Base-by-base conservation (phyloP, 2,329 filamentous ascomycete species). In the Grosmannia penicillata region DNA sequence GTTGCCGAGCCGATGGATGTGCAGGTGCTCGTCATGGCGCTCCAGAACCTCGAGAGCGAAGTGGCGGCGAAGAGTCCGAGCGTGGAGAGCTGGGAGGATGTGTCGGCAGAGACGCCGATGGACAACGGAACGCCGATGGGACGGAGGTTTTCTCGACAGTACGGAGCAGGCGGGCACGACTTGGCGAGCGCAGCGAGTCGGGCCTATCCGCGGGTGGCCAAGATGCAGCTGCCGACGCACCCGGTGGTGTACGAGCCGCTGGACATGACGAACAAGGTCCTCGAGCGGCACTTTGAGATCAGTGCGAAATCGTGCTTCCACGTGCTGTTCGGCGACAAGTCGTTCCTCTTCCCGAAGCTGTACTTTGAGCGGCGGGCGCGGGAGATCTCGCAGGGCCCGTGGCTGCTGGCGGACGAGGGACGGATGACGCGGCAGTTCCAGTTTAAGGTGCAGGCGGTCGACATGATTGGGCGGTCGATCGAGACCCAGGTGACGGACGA, bases 251-350 rank as follows among this genome's bases (percentile, higher is more conserved):
- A 89, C 54, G 79, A 85, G 41, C 91, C 91, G 2, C 73, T 81
- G 44, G 83, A 79, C 38, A 87, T 93, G 72, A 74, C 78, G 37
- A 68, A 73, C 46, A 70, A 80, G 47, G 78, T 79, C 8, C 74
- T 82, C 1, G 83, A 93, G 55, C 75, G 82, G 44, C 72, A 85
- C 47, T 94, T 93, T 55, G 82, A 93, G 47, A 78, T 96, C 43
- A 93, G 84, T 45, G 81, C 91, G 33, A 96, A 98, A 57, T 85
- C 84, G 0, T 76, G 94, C 41, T 98, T 96, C 56, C 89, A 96
- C 53, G 83, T 96, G 14, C 70, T 98, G 37, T 98, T 96, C 57
- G 91, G 91, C 27, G 91, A 98, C 57, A 93, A 89, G 60, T 93
- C 84, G 54, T 84, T 87, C 25, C 78, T 96, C 28, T 98, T 95